A percentile compares a stretch with the other conserved stretches of the same genome.
Conservation (phyloP, 371 early-diverging fungal genomes). For the Choanephora cucurbitarum region DNA sequence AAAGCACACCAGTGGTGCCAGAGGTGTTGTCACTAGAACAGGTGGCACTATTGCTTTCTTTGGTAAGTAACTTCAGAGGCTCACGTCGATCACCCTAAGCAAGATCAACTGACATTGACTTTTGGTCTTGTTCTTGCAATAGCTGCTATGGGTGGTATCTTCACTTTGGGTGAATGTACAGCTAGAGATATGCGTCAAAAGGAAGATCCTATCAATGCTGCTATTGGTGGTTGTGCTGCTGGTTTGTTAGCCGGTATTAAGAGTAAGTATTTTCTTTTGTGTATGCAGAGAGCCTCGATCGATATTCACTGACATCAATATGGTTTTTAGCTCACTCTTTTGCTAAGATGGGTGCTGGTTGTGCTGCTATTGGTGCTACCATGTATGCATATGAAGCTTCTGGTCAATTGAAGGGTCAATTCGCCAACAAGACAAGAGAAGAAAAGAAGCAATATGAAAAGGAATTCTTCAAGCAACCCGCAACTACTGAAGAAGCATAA, state of each 20-base stretch:
- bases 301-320: no score
- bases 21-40: slow-evolving; percentile 67
- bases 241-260: slow-evolving; percentile 73
- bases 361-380: slow-evolving; percentile 68
- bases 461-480: slow-evolving; percentile 48
- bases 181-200: slow-evolving; percentile 62
- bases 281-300: no score
- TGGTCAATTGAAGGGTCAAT: slow-evolving; percentile 63
- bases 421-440: slow-evolving; percentile 48
- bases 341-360: slow-evolving; percentile 59
- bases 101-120: background rate
- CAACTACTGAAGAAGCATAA: slow-evolving; percentile 30
- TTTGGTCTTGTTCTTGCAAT: background rate
- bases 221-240: slow-evolving; percentile 75
- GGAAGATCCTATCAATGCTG: slow-evolving; percentile 73
- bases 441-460: slow-evolving; percentile 56
- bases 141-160: slow-evolving; percentile 84
- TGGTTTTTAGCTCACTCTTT: slow-evolving; percentile 68
- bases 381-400: slow-evolving; percentile 74
- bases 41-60: slow-evolving; percentile 73
- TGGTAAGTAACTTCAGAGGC: slow-evolving; percentile 59
- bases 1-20: slow-evolving; percentile 65
- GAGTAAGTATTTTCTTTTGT: slow-evolving; percentile 51
- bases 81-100: no score
- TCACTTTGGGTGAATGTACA: slow-evolving; percentile 67